Evolutionary conservation across 75 land plant species (phyloP).

Genomic region (Selaginella moellendorffii): DNA sequence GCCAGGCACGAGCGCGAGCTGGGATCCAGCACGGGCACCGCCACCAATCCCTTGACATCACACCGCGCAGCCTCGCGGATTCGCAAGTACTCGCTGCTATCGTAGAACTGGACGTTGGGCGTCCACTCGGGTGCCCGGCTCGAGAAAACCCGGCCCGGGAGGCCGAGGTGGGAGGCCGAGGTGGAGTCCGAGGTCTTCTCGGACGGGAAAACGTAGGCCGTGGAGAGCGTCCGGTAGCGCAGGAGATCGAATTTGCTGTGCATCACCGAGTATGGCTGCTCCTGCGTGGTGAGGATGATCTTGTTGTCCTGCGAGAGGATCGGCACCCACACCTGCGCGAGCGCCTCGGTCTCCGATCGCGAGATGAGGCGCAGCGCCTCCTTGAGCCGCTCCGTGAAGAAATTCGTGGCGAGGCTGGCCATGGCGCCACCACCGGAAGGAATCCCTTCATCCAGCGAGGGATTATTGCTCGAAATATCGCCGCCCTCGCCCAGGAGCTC

Average conservation of each 20-base stretch:
- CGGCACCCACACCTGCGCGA: neutral
- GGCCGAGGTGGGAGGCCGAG: constrained; percentile 38
- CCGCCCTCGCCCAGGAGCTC: neutral
- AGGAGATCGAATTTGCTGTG: neutral
- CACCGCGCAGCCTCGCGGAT: constrained; percentile 37
- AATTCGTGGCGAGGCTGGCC: too few species aligned
- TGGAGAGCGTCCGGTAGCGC: constrained; percentile 50
- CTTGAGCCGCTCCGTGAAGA: neutral
- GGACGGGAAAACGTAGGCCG: constrained; percentile 32
- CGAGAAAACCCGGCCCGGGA: constrained; percentile 74
- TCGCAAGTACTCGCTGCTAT: constrained; percentile 42
- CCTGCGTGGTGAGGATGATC: neutral
- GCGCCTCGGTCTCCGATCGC: neutral
- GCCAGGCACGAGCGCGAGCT: constrained; percentile 38
- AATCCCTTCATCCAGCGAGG: too few species aligned
- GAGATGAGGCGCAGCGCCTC: neutral
- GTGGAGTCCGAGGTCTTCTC: constrained; percentile 22
- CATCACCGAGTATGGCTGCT: neutral
- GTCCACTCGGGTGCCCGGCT: constrained; percentile 70
- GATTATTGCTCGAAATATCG: neutral
- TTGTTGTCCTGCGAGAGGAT: neutral
- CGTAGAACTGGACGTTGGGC: constrained; percentile 56
- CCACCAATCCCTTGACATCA: constrained; percentile 61
- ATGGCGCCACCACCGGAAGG: too few species aligned
- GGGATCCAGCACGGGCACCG: constrained; percentile 52